These are phyloP conservation scores for Juglanconis sp. DNA, from an alignment of 2,329 filamentous ascomycete species.

Conservation along the genomic window DNA sequence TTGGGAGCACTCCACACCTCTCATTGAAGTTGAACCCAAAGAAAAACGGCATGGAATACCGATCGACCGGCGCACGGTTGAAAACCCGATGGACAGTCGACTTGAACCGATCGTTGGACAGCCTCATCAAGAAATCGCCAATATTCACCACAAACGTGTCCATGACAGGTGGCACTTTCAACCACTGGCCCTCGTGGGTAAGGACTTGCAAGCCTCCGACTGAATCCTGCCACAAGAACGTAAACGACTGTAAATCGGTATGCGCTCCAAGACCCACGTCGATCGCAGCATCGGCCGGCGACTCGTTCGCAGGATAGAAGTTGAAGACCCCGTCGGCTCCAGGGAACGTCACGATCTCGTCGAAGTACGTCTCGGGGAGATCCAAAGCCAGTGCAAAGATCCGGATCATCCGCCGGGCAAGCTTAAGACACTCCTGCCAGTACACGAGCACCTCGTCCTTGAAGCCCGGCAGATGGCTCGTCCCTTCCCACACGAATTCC, in stretches of 20 bases:
- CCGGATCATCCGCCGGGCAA: constrained; percentile 24
- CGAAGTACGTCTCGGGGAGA: constrained; percentile 21
- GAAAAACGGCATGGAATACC: constrained; percentile 56
- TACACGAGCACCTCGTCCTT: constrained; percentile 21
- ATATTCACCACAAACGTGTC: constrained; percentile 51
- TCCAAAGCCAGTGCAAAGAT: constrained; percentile 24
- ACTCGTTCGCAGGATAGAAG: constrained; percentile 40
- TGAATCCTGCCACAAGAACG: constrained; percentile 45
- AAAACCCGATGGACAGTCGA: constrained; percentile 47
- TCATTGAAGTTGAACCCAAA: constrained; percentile 53
- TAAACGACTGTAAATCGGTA: constrained; percentile 46
- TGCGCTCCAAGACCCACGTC: constrained; percentile 44
- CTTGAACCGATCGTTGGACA: constrained; percentile 48
- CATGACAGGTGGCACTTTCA: constrained; percentile 39
- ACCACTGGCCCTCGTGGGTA: constrained; percentile 41
- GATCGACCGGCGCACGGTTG: constrained; percentile 37
- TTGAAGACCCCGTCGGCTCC: constrained; percentile 23
- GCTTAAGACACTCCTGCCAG: constrained; percentile 23
- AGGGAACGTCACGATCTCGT: constrained; percentile 19
- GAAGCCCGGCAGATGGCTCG: constrained; percentile 22
- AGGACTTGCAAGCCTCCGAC: constrained; percentile 40
- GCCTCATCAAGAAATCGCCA: constrained; percentile 49
- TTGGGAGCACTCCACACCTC: constrained; percentile 45
- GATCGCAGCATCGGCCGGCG: constrained; percentile 24
- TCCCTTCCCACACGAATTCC: constrained; percentile 24